Base-by-base conservation (phyloP, 148 eudicot species). In the Vaccinium corymbosum region DNA sequence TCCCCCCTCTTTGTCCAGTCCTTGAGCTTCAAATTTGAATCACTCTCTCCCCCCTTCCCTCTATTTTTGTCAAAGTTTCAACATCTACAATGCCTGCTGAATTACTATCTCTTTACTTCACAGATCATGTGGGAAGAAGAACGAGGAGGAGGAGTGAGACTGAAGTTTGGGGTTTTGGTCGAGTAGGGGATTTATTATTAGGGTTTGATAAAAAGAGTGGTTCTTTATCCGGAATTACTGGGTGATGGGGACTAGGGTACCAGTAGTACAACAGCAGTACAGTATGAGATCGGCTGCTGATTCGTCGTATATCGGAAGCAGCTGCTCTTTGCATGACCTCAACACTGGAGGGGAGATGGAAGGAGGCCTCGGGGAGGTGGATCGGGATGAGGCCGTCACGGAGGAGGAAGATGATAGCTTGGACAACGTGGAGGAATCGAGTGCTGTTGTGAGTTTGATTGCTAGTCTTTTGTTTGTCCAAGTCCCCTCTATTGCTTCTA, bases 171-270 rank as follows among this genome's bases (percentile, higher is more conserved):
- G 56, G 13, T 19, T 25, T 70, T 68, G 72, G 19, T 25, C 71
- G 46, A 42, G 46, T 82, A 48, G 29, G 35, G 80, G 46, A 46
- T 83, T 52, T 79, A 51, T 42, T 42, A 42, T 5, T 64, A 64
- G 83, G 80, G 71, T 64, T 66, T 50, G 2, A 56, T 64, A 0
- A 64, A 48, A 62, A 50, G 16, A 25, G 62, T 50, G 15, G 38
- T 25, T 19, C 12, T 64, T 72, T 56, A 10, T 48, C 29, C 27
- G 19, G 17, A 12, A 22, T 42, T 42, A 42, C 51, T 79, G 19
- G 42, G 38, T 38, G 59, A 90, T 92, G 93, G 93, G 89, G 81
- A 83, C 86, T 88, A 92, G 92, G 91, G 93, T 93, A 90, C 92
- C 93, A 77, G 88, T 88, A 80, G 89, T 89, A 83, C 88, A 92